These are phyloP conservation scores for Xanthoparmelia taractica DNA, from an alignment of 495 filamentous ascomycete species.

Conservation along the genomic window DNA sequence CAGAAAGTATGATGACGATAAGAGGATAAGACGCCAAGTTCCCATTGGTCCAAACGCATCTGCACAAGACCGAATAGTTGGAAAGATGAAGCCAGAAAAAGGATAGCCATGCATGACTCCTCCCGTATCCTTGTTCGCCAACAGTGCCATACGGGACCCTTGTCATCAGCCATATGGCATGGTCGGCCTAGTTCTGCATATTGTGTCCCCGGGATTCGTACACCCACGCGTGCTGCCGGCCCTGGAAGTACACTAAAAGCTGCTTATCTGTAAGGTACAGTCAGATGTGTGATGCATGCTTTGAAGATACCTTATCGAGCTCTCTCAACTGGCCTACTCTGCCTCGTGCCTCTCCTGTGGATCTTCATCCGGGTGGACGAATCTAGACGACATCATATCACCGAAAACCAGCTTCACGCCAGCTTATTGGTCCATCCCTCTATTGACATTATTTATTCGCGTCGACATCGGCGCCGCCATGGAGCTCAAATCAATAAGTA, in stretches of 20 bases:
- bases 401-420: neutral
- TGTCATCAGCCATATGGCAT: neutral
- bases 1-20: neutral
- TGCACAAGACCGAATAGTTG: neutral
- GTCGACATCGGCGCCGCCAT: neutral
- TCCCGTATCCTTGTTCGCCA: no score
- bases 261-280: constrained; percentile 20
- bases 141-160: no score
- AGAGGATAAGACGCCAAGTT: neutral
- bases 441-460: neutral
- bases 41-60: neutral
- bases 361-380: neutral
- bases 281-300: constrained; percentile 3
- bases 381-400: constrained; percentile 11
- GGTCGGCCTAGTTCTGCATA: no score
- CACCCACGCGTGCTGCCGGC: neutral
- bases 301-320: constrained; percentile 7
- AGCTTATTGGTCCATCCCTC: neutral
- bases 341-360: neutral
- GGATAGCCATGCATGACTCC: no score
- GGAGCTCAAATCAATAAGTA: constrained; percentile 7
- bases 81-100: neutral
- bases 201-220: neutral
- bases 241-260: neutral
- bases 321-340: constrained; percentile 3